Conservation (phyloP, 2,329 filamentous ascomycete genomes). For the Exophiala viscosa region DNA sequence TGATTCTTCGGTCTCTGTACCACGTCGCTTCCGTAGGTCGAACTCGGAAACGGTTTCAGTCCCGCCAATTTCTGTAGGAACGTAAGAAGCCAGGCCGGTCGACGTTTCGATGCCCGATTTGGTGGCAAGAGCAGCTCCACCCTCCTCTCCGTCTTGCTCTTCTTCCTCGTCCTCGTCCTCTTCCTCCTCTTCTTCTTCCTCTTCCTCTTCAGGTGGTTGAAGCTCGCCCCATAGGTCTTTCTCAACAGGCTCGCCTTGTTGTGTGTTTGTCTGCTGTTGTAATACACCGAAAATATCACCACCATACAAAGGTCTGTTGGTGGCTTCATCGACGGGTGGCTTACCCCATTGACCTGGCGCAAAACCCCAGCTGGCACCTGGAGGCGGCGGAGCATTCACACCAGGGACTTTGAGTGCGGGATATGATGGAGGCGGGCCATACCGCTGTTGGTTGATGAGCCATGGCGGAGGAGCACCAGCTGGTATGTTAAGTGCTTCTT, state of each 20-base stretch:
- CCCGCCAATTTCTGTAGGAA: slow-evolving; percentile 73
- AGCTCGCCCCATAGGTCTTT: slow-evolving; percentile 89
- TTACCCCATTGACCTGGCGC: slow-evolving; percentile 95
- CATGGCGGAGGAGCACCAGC: slow-evolving; percentile 90
- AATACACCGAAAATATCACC: slow-evolving; percentile 89
- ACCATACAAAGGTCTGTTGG: slow-evolving; percentile 84
- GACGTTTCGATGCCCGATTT: slow-evolving; percentile 76
- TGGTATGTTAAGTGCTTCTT: slow-evolving; percentile 89
- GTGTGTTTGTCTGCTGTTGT: slow-evolving; percentile 57
- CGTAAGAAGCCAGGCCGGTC: slow-evolving; percentile 72
- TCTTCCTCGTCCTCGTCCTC: slow-evolving; percentile 69
- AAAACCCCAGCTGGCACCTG: slow-evolving; percentile 90
- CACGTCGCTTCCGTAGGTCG: slow-evolving; percentile 82
- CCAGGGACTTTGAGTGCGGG: slow-evolving; percentile 93
- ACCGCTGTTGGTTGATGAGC: slow-evolving; percentile 94
- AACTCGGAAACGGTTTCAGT: slow-evolving; percentile 80
- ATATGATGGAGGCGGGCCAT: slow-evolving; percentile 90
- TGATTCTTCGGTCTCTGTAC: slow-evolving; percentile 83
- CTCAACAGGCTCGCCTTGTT: slow-evolving; percentile 75
- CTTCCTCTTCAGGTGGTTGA: slow-evolving; percentile 63
- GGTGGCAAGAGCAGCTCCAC: slow-evolving; percentile 65
- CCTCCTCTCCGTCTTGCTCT: slow-evolving; percentile 59
- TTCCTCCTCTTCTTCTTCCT: slow-evolving; percentile 68
- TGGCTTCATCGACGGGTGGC: slow-evolving; percentile 80
- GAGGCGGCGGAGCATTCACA: slow-evolving; percentile 85